These are phyloP conservation scores for Ophiocordyceps camponoti-rufipedis DNA, from an alignment of 2,329 filamentous ascomycete genomes.

Conservation along the genomic window DNA sequence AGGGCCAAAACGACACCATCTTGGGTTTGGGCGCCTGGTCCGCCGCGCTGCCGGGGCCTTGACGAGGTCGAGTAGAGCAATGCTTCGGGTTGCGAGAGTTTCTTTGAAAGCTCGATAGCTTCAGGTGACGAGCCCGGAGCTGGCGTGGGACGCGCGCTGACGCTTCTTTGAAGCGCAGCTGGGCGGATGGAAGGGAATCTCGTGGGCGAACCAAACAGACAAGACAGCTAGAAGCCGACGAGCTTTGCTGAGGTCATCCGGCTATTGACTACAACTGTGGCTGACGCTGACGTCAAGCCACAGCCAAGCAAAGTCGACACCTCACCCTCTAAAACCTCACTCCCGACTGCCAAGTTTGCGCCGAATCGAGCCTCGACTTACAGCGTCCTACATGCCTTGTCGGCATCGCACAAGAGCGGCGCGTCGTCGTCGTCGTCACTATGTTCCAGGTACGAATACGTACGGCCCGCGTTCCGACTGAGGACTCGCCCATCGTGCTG, in stretches of 20 bases:
- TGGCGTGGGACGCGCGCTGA: no score
- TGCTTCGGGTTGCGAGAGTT: no score
- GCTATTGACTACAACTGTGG: background rate
- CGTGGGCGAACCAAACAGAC: background rate
- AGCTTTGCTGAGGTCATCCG: background rate
- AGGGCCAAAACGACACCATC: conserved; percentile 8
- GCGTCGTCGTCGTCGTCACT: background rate
- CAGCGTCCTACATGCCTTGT: background rate
- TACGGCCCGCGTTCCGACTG: background rate
- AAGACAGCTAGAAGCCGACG: background rate
- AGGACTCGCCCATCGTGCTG: conserved; percentile 3
- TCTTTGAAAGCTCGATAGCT: no score
- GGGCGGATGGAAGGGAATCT: background rate
- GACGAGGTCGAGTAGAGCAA: no score
- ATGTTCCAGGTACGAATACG: conserved; percentile 17
- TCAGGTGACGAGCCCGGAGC: no score
- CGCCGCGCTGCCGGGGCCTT: background rate
- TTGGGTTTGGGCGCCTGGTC: background rate
- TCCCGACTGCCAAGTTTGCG: background rate
- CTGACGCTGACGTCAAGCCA: background rate
- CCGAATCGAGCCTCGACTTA: background rate
- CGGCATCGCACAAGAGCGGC: background rate
- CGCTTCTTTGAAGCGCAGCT: conserved; percentile 1
- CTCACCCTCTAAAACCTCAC: background rate
- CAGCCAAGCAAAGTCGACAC: background rate